phyloP scores from a whole-genome alignment of 164 flowering plant species.

The Vitis amurensis region DNA sequence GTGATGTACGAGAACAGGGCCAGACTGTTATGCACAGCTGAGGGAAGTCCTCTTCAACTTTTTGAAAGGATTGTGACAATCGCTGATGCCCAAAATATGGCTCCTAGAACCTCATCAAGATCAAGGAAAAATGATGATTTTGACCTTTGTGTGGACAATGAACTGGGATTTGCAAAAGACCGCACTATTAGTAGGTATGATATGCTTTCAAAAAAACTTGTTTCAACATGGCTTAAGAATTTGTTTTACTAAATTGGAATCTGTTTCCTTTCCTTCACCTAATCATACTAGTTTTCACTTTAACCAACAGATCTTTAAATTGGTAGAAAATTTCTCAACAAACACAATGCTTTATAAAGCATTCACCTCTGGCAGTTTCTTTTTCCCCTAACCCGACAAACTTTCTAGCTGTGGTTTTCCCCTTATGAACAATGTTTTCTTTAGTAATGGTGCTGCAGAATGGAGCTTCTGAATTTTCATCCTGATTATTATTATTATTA shows the following conservation, averaged over 20 bases:
- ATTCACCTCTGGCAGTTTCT: too few relatives aligned
- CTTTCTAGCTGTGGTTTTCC: too few relatives aligned
- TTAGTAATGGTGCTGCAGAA: too few relatives aligned
- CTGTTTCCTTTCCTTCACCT: neutral
- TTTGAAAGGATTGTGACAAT: conserved; percentile 73
- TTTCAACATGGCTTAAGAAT: neutral
- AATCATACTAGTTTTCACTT: too few relatives aligned
- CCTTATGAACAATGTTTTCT: too few relatives aligned
- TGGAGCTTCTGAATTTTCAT: too few relatives aligned
- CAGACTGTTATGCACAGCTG: conserved; percentile 86
- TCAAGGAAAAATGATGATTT: conserved; percentile 73
- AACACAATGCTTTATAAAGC: too few relatives aligned
- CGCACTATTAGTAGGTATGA: conserved; percentile 93
- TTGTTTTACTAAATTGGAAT: neutral
- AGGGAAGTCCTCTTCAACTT: conserved; percentile 69
- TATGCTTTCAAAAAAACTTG: neutral
- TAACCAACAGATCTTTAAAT: too few relatives aligned
- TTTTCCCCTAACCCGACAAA: too few relatives aligned
- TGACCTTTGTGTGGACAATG: conserved; percentile 94
- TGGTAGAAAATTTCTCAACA: too few relatives aligned
- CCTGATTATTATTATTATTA: too few relatives aligned
- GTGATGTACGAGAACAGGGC: conserved; percentile 92
- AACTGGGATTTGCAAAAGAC: conserved; percentile 95
- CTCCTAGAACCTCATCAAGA: conserved; percentile 92
- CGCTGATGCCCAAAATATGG: conserved; percentile 70